These are phyloP conservation scores for Triticum dicoccoides DNA, from an alignment of 176 grass and related monocot genomes.

Conservation along the genomic window DNA sequence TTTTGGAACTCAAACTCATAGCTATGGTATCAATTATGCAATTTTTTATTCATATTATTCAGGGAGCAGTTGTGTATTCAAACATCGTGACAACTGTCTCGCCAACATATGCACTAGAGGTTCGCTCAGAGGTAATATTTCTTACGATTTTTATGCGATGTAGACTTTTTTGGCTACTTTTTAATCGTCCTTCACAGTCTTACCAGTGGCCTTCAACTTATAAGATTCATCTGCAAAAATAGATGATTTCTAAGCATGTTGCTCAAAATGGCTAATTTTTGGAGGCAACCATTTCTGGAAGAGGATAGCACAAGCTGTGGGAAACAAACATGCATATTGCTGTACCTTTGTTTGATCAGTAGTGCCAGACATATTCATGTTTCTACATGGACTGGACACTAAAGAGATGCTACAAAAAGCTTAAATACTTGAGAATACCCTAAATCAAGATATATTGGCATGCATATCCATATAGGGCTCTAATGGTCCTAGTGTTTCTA, in stretches of 20 bases:
- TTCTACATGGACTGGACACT: background rate
- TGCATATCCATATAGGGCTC: background rate
- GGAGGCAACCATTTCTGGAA: background rate
- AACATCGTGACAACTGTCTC: constrained; percentile 98
- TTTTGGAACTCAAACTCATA: constrained; percentile 7
- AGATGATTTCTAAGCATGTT: background rate
- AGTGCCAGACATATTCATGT: background rate
- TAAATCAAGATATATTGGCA: constrained; percentile 28
- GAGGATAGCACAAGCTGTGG: background rate
- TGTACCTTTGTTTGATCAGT: background rate
- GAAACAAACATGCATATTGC: background rate
- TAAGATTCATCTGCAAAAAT: background rate
- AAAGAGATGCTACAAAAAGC: background rate
- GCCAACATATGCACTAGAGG: constrained; percentile 95
- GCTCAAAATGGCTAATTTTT: background rate
- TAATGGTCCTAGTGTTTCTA: too few species aligned
- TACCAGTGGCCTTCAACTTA: background rate
- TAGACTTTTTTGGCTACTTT: background rate
- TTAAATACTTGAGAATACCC: constrained; percentile 6
- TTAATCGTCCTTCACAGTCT: background rate
- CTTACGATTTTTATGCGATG: background rate
- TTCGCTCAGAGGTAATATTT: constrained; percentile 75
- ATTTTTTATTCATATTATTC: constrained; percentile 20
- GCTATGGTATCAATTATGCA: constrained; percentile 26
- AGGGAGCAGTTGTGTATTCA: constrained; percentile 97